Evolutionary conservation across 2,329 filamentous ascomycete species (phyloP).

Genomic region (Lecanicillium sp.): DNA sequence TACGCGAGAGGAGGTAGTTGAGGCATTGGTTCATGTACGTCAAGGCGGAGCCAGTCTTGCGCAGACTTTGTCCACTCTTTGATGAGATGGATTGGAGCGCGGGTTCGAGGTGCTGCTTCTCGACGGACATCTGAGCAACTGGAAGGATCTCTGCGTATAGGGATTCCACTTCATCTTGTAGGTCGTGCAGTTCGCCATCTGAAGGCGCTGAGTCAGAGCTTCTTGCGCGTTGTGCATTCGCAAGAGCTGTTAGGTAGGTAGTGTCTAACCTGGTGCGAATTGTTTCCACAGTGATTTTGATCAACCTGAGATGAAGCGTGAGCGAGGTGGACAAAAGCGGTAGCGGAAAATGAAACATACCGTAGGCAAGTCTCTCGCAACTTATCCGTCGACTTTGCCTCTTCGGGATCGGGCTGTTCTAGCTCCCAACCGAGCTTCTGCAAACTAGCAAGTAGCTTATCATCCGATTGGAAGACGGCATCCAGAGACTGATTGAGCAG

Average conservation of each 20-base stretch:
- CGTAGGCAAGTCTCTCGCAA: slow-evolving; percentile 52
- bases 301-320: slow-evolving; percentile 30
- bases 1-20: slow-evolving; percentile 40
- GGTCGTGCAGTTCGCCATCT: slow-evolving; percentile 34
- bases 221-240: slow-evolving; percentile 18
- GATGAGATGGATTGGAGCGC: slow-evolving; percentile 39
- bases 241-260: slow-evolving; percentile 42
- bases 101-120: slow-evolving; percentile 58
- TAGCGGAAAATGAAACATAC: too few relatives aligned
- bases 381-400: slow-evolving; percentile 43
- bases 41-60: slow-evolving; percentile 36
- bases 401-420: slow-evolving; percentile 40
- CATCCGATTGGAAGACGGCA: slow-evolving; percentile 49
- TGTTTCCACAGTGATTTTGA: slow-evolving; percentile 48
- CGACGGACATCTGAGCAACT: slow-evolving; percentile 62
- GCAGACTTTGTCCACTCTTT: slow-evolving; percentile 33
- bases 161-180: slow-evolving; percentile 60
- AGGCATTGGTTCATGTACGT: slow-evolving; percentile 46
- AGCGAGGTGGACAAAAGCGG: too few relatives aligned
- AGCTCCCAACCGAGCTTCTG: slow-evolving; percentile 59
- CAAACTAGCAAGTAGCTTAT: slow-evolving; percentile 55
- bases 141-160: slow-evolving; percentile 61
- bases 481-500: slow-evolving; percentile 40
- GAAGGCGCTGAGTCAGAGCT: slow-evolving; percentile 17
- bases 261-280: slow-evolving; percentile 46